phyloP scores from a whole-genome alignment of 2,329 filamentous ascomycete species.

The Teratosphaeria epicoccoides region DNA sequence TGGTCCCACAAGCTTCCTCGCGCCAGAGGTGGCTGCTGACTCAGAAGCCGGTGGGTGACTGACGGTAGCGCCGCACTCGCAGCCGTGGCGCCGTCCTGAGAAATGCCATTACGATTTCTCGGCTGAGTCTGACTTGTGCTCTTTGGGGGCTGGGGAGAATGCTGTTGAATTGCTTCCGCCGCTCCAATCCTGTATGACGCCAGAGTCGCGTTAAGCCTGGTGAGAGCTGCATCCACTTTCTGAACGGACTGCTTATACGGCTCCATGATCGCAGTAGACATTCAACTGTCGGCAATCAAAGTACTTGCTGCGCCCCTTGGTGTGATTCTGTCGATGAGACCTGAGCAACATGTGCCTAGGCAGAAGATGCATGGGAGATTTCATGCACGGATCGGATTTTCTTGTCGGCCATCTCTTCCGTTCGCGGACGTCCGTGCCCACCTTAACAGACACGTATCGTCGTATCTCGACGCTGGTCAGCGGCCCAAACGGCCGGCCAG shows the following conservation, averaged over 20 bases:
- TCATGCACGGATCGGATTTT: neutral
- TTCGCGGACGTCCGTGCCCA: too few relatives aligned
- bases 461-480: too few relatives aligned
- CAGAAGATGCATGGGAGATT: too few relatives aligned
- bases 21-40: neutral
- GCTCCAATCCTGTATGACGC: constrained; percentile 18
- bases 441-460: too few relatives aligned
- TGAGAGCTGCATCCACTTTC: constrained; percentile 21
- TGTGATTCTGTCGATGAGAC: too few relatives aligned
- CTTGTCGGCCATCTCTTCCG: neutral
- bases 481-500: too few relatives aligned
- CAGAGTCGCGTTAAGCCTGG: constrained; percentile 22
- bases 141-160: neutral
- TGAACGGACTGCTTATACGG: constrained; percentile 20
- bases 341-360: too few relatives aligned
- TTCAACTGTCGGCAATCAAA: neutral
- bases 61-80: neutral
- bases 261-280: constrained; percentile 12
- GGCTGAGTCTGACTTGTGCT: neutral
- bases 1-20: neutral
- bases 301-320: too few relatives aligned
- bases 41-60: neutral
- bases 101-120: neutral
- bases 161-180: constrained; percentile 3
- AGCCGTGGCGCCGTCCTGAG: neutral